These are phyloP conservation scores for Fraxinus floribunda DNA, from an alignment of 305 asterid species.

Conservation along the genomic window DNA sequence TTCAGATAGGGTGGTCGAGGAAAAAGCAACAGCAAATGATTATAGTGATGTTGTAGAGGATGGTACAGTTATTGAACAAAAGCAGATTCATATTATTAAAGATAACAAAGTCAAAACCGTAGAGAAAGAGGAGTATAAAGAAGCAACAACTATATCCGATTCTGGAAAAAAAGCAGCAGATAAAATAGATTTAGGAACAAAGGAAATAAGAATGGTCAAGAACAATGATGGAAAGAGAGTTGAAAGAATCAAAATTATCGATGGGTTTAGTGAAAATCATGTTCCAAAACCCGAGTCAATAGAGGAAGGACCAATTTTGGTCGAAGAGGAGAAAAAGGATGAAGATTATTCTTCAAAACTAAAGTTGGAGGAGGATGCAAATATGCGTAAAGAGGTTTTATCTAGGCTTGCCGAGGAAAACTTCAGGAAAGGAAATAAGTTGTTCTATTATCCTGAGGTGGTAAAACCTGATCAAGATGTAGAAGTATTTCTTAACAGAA, in stretches of 20 bases:
- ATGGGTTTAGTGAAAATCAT: constrained; percentile 20
- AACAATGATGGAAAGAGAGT: constrained; percentile 8
- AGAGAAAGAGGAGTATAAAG: constrained; percentile 26
- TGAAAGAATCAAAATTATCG: constrained; percentile 21
- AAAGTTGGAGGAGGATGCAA: constrained; percentile 64
- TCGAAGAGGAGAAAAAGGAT: constrained; percentile 28
- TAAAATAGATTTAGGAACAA: constrained; percentile 20
- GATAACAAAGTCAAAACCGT: constrained; percentile 25
- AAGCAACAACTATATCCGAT: constrained; percentile 6
- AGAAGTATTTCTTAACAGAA: constrained; percentile 70
- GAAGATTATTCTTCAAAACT: constrained; percentile 43
- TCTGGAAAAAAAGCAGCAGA: constrained; percentile 17
- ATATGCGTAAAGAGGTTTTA: constrained; percentile 43
- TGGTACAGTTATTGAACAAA: constrained; percentile 25
- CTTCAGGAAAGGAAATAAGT: constrained; percentile 55
- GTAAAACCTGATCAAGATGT: constrained; percentile 74
- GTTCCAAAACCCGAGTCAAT: constrained; percentile 31
- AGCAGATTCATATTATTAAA: constrained; percentile 13
- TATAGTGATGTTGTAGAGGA: constrained; percentile 23
- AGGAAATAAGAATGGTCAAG: constrained; percentile 17
- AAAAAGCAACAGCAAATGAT: constrained; percentile 21
- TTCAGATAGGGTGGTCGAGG: constrained; percentile 22
- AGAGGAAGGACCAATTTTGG: constrained; percentile 24
- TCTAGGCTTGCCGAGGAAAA: constrained; percentile 70
- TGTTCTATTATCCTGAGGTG: constrained; percentile 70